Evolutionary conservation across 2,329 filamentous ascomycete genomes (phyloP).

Genomic region (Cercospora citrullina): DNA sequence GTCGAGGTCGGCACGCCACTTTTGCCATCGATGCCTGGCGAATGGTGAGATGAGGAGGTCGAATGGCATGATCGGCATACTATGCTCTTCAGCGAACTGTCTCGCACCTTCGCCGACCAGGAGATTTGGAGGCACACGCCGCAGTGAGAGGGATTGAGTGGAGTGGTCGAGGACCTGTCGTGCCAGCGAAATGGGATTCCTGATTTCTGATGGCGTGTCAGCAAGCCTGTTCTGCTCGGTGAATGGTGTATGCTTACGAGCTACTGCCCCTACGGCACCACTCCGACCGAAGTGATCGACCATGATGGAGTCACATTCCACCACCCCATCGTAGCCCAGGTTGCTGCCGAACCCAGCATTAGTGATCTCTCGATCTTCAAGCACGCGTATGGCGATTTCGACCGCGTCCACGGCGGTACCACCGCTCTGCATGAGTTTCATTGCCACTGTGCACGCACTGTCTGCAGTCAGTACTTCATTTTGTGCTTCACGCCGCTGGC

Average conservation of each 20-base stretch:
- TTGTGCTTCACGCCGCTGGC: not conserved
- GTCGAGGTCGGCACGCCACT: constrained; percentile 72
- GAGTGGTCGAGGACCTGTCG: constrained; percentile 78
- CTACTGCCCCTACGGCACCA: constrained; percentile 87
- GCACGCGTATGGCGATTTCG: constrained; percentile 79
- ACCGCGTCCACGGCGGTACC: constrained; percentile 83
- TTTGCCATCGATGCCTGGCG: constrained; percentile 73
- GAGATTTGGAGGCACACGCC: constrained; percentile 88
- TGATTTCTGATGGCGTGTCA: constrained; percentile 64
- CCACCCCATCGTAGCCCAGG: constrained; percentile 81
- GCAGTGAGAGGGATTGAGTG: constrained; percentile 73
- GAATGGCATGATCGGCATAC: constrained; percentile 70
- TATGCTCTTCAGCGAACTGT: constrained; percentile 79
- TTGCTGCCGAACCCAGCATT: constrained; percentile 98
- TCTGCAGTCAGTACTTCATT: constrained; percentile 24
- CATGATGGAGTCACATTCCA: constrained; percentile 92
- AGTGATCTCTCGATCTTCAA: constrained; percentile 93
- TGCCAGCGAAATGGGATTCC: constrained; percentile 87
- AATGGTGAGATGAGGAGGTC: constrained; percentile 77
- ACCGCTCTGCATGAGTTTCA: constrained; percentile 76
- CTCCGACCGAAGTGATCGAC: constrained; percentile 89
- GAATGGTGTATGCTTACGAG: constrained; percentile 63
- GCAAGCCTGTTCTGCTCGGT: not conserved
- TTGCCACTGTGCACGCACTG: constrained; percentile 80
- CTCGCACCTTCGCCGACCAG: constrained; percentile 83